Evolutionary conservation across 176 grass and related monocot genomes (phyloP).

Genomic region (Bromus sterilis): DNA sequence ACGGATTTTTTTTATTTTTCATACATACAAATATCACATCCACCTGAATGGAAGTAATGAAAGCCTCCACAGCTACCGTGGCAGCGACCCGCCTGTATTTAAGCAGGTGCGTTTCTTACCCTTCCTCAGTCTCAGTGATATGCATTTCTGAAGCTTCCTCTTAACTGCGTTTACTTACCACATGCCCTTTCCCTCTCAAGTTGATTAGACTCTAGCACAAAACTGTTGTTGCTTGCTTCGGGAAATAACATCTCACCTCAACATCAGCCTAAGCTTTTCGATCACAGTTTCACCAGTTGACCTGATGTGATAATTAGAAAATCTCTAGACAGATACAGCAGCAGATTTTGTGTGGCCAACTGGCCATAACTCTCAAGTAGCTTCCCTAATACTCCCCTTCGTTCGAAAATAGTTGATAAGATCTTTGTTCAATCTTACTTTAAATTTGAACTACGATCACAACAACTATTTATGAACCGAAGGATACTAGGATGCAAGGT

Average conservation of each 20-base stretch:
- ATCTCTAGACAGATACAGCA: background rate
- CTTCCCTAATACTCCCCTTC: too few relatives aligned
- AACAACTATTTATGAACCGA: too few relatives aligned
- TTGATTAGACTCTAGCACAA: too few relatives aligned
- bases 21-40: conserved; percentile 23
- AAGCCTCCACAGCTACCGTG: conserved; percentile 13
- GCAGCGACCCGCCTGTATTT: conserved; percentile 24
- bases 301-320: background rate
- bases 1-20: background rate
- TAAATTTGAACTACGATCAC: too few relatives aligned
- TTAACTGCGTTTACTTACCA: background rate
- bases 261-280: background rate
- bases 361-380: too few relatives aligned
- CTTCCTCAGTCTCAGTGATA: background rate
- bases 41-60: conserved; percentile 18
- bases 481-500: too few relatives aligned
- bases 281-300: background rate
- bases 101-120: background rate
- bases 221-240: too few relatives aligned
- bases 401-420: too few relatives aligned
- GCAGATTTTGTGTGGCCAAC: too few relatives aligned
- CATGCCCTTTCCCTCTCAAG: background rate
- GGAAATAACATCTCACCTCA: background rate
- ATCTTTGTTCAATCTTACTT: too few relatives aligned
- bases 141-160: background rate